Base-by-base conservation (phyloP, 2,329 filamentous ascomycete species). In the Fusarium papillatum region DNA sequence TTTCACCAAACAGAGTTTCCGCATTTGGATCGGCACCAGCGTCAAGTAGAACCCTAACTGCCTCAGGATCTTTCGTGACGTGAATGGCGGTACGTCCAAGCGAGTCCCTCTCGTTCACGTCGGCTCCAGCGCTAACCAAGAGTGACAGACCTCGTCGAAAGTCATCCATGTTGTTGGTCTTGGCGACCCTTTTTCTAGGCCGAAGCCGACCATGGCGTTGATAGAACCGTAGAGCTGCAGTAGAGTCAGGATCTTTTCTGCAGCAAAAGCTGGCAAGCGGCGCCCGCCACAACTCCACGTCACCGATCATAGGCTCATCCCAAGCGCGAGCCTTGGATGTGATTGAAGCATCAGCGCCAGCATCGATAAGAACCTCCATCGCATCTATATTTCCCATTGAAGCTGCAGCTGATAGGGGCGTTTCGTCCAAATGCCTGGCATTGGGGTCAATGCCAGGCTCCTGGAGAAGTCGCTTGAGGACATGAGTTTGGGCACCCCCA, bases 361-460 rank as follows among this genome's bases (percentile, higher is more conserved):
- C 77, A 16, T 80, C 64, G 3, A 85, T 64, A 31, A 85, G 69
- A 1, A 75, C 55, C 10, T 68, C 60, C 1, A 83, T 68, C 6
- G 79, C 68, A 2, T 70, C 69, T 5, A 74, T 19, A 26, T 80
- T 59, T 19, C 4, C 5, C 5, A 1, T 14, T 0, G 65, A 39
- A 5, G 72, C 73, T 3, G 75, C 76, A 14, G 72, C 57, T 22
- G 73, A 78, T 2, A 84, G 66, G 7, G 79, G 64, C 3, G 81
- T 82, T 10, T 79, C 39, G 2, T 74, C 73, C 1, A 24, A 24
- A 2, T 76, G 43, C 17, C 57, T 77, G 24, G 74, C 73, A 38
- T 85, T 84, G 14, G 83, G 70, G 62, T 85, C 74, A 9, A 84
- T 70, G 10, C 76, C 78, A 8, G 83, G 79, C 68, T 82, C 70